These are phyloP conservation scores for Vitis hybrid DNA, from an alignment of 177 flowering plant genomes.

Conservation along the genomic window DNA sequence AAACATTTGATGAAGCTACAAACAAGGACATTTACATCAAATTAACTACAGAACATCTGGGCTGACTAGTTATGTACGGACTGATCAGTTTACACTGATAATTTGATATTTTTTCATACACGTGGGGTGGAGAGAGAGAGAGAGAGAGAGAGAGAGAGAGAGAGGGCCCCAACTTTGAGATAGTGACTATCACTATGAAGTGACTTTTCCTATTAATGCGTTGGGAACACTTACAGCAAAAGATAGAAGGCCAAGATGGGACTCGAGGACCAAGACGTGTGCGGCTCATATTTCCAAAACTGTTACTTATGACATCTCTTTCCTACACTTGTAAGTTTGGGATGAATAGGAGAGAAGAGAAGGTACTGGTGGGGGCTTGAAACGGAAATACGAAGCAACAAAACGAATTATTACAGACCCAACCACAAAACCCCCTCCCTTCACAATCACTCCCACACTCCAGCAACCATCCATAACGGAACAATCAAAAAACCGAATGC, in stretches of 20 bases:
- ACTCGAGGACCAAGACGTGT: constrained; percentile 1
- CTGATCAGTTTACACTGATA: background rate
- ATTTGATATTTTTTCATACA: no score
- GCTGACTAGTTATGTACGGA: background rate
- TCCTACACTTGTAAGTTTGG: constrained; percentile 6
- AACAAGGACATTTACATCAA: no score
- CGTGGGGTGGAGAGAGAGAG: no score
- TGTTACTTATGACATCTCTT: background rate
- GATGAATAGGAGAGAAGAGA: background rate
- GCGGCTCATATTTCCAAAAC: background rate
- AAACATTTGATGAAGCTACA: no score
- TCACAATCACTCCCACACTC: constrained; percentile 1
- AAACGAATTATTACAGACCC: background rate
- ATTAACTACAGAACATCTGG: no score
- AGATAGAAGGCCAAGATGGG: constrained; percentile 3
- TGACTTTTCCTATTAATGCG: background rate
- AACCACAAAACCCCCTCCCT: background rate
- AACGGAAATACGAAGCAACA: background rate
- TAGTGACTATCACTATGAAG: background rate
- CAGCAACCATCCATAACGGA: background rate
- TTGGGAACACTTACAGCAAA: background rate
- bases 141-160: background rate
- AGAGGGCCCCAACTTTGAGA: background rate
- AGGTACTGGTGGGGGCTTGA: background rate
- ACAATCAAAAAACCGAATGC: constrained; percentile 9